phyloP scores from a whole-genome alignment of 2,329 filamentous ascomycete genomes.

The Capronia americana region DNA sequence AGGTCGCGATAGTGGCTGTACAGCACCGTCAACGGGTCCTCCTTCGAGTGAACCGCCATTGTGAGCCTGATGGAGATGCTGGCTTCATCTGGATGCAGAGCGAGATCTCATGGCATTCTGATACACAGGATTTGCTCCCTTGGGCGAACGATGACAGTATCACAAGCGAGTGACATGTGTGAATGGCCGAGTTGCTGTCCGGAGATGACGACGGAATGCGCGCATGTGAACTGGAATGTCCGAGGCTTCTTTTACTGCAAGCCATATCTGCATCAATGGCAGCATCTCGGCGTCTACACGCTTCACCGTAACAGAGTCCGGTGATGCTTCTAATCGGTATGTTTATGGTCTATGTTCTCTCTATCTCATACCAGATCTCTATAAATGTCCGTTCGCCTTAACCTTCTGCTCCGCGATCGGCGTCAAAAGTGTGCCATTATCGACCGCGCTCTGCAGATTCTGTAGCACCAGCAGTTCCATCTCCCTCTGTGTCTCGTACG shows the following conservation, averaged over 20 bases:
- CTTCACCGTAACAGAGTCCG: not conserved
- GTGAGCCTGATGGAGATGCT: slow-evolving; percentile 9
- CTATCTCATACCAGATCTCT: not conserved
- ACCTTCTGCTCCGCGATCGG: slow-evolving; percentile 65
- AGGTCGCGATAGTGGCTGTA: slow-evolving; percentile 62
- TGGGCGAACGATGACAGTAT: not conserved
- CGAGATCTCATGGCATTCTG: slow-evolving; percentile 5
- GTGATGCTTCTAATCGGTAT: too few species aligned
- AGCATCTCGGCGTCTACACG: not conserved
- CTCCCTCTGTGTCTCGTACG: slow-evolving; percentile 65
- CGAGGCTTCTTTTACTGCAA: slow-evolving; percentile 1
- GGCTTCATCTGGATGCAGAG: slow-evolving; percentile 8
- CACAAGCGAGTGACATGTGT: slow-evolving; percentile 3
- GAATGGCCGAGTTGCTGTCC: slow-evolving; percentile 5
- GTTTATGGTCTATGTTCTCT: not conserved
- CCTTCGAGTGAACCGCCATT: slow-evolving; percentile 89
- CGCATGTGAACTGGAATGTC: slow-evolving; percentile 9
- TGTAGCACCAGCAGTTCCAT: slow-evolving; percentile 67
- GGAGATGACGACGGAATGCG: not conserved
- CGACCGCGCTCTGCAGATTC: slow-evolving; percentile 63
- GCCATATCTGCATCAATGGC: not conserved
- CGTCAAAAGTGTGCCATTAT: slow-evolving; percentile 65
- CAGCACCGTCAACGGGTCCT: slow-evolving; percentile 72
- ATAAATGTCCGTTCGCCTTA: slow-evolving; percentile 30
- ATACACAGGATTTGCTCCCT: not conserved